A percentile compares a stretch with the other conserved stretches of the same genome.
Evolutionary conservation across 345 rosid species (phyloP).

Genomic region (Lumnitzera racemosa): DNA sequence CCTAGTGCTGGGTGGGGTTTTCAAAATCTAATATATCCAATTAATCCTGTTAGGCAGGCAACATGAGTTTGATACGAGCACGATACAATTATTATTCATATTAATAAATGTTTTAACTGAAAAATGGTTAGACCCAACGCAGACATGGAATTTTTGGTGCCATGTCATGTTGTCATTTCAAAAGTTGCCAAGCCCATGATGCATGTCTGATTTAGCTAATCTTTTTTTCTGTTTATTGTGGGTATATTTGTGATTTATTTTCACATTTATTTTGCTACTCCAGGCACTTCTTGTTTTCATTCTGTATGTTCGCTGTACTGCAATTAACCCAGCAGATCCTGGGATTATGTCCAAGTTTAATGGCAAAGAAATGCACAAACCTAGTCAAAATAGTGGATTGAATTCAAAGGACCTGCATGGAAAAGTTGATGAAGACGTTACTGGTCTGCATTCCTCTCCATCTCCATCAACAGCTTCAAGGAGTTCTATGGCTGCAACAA

Average conservation of each 20-base stretch:
- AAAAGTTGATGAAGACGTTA: conserved; percentile 50
- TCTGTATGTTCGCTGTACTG: conserved; percentile 95
- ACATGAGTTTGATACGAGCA: no score
- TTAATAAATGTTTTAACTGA: no score
- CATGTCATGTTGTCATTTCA: no score
- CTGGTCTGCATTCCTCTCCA: conserved; percentile 56
- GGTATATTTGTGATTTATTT: background rate
- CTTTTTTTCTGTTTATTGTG: no score
- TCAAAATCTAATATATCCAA: no score
- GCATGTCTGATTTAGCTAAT: no score
- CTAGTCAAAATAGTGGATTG: conserved; percentile 28
- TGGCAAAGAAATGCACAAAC: conserved; percentile 17
- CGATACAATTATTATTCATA: no score
- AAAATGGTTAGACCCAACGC: no score
- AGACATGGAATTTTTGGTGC: no score
- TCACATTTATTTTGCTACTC: conserved; percentile 13
- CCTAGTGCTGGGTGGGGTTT: no score
- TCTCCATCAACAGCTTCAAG: conserved; percentile 77
- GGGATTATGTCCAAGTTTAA: conserved; percentile 83
- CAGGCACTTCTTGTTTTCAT: conserved; percentile 88
- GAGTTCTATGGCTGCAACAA: conserved; percentile 52
- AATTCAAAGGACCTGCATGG: conserved; percentile 32
- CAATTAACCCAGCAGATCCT: conserved; percentile 99
- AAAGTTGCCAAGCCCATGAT: no score
- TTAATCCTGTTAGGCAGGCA: no score